A percentile compares a stretch with the other conserved stretches of the same genome.
Conservation (phyloP, 2,329 filamentous ascomycete species). For the Xylariomycetidae sp. region DNA sequence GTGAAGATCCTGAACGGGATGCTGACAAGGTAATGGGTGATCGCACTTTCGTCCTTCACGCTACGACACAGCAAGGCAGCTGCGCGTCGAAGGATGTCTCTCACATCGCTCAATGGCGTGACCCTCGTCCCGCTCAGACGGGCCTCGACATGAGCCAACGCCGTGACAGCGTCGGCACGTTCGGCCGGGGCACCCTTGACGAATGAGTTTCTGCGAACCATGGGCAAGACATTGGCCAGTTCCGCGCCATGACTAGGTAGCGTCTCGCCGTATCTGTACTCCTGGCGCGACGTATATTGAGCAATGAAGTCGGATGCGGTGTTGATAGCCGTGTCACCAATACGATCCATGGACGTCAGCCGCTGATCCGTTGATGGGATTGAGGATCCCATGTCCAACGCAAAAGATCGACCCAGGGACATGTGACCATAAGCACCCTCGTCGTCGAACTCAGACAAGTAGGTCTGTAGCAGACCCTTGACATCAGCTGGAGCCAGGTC, state of each 20-base stretch:
- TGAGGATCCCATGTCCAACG: conserved; percentile 81
- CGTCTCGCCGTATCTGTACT: conserved; percentile 83
- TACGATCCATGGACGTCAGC: conserved; percentile 71
- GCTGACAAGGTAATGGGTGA: conserved; percentile 81
- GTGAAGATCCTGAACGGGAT: conserved; percentile 93
- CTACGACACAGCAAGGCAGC: conserved; percentile 80
- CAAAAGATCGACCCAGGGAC: conserved; percentile 88
- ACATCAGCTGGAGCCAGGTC: conserved; percentile 85
- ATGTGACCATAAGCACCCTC: conserved; percentile 87
- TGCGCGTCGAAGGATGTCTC: conserved; percentile 76
- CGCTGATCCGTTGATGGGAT: conserved; percentile 84
- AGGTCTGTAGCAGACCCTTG: conserved; percentile 92
- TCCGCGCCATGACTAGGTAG: conserved; percentile 63
- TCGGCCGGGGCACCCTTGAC: conserved; percentile 46
- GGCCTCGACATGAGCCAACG: conserved; percentile 67
- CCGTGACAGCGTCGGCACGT: conserved; percentile 53
- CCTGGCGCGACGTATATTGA: conserved; percentile 93
- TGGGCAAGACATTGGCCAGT: conserved; percentile 55
- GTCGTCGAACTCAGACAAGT: conserved; percentile 90
- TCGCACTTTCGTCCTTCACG: conserved; percentile 66
- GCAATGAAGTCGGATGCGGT: conserved; percentile 94
- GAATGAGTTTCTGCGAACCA: conserved; percentile 47
- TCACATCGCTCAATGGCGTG: conserved; percentile 67
- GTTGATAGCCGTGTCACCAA: conserved; percentile 72
- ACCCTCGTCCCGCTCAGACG: conserved; percentile 63